Percentiles rank a stretch among this genome's conserved stretches.
These are phyloP conservation scores for Coemansia sp. DNA, from an alignment of 192 early-diverging fungal species.

Conservation along the genomic window DNA sequence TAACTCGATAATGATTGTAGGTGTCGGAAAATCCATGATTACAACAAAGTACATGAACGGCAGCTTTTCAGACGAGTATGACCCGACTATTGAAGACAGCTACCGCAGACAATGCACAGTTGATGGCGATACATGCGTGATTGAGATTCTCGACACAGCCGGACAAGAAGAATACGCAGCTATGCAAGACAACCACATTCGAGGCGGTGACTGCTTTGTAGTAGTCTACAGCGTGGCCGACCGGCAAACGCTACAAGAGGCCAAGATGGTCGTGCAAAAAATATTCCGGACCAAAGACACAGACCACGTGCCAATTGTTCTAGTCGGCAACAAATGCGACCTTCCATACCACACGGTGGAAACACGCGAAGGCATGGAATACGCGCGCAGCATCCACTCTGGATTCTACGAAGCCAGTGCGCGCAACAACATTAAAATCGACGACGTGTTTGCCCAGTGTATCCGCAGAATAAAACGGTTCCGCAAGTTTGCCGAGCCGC, in stretches of 20 bases:
- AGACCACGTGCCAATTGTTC: slow-evolving; percentile 80
- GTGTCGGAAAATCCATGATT: slow-evolving; percentile 84
- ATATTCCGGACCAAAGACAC: slow-evolving; percentile 91
- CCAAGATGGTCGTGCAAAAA: slow-evolving; percentile 83
- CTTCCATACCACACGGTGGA: slow-evolving; percentile 78
- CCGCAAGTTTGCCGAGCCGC: slow-evolving; percentile 15
- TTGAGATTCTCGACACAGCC: slow-evolving; percentile 97
- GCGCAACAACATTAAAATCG: slow-evolving; percentile 90
- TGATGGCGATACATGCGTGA: slow-evolving; percentile 93
- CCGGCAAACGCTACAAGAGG: slow-evolving; percentile 83
- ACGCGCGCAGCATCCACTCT: slow-evolving; percentile 73
- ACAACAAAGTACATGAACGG: slow-evolving; percentile 94
- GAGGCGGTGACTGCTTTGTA: slow-evolving; percentile 86
- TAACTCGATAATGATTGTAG: slow-evolving; percentile 11
- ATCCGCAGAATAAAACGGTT: slow-evolving; percentile 70
- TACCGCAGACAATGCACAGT: slow-evolving; percentile 98
- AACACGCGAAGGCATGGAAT: slow-evolving; percentile 74
- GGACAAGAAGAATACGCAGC: slow-evolving; percentile 83
- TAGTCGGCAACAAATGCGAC: slow-evolving; percentile 97
- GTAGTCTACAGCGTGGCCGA: slow-evolving; percentile 90
- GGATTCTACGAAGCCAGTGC: slow-evolving; percentile 90
- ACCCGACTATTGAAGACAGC: slow-evolving; percentile 98
- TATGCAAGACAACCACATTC: slow-evolving; percentile 85
- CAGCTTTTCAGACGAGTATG: slow-evolving; percentile 88
- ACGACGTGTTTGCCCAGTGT: slow-evolving; percentile 81